Evolutionary conservation across 2,329 filamentous ascomycete genomes (phyloP).

Genomic region (Phialophora expanda): DNA sequence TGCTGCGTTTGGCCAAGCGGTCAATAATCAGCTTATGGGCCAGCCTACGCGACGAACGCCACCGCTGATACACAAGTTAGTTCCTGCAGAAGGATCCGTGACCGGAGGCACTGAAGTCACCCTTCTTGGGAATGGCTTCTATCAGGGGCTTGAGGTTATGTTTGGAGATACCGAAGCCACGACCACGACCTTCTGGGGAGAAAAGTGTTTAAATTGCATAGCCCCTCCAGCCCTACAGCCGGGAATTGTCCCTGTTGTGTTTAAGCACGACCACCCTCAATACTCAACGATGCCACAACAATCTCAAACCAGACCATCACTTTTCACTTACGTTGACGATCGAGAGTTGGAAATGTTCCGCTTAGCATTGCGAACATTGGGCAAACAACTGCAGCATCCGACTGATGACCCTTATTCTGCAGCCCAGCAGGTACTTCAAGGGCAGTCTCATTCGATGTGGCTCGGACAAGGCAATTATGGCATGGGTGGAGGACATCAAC

Average conservation of each 20-base stretch:
- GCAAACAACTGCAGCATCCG: slow-evolving; percentile 54
- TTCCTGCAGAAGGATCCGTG: slow-evolving; percentile 80
- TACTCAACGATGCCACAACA: slow-evolving; percentile 53
- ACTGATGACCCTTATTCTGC: slow-evolving; percentile 58
- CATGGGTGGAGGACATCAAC: slow-evolving; percentile 53
- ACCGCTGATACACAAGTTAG: slow-evolving; percentile 78
- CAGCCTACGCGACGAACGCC: slow-evolving; percentile 58
- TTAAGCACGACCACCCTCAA: slow-evolving; percentile 62
- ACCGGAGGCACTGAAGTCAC: slow-evolving; percentile 87
- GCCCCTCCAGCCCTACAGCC: slow-evolving; percentile 72
- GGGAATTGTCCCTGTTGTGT: slow-evolving; percentile 72
- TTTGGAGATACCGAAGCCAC: slow-evolving; percentile 75
- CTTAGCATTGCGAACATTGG: slow-evolving; percentile 52
- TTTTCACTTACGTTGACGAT: slow-evolving; percentile 71
- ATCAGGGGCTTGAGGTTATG: slow-evolving; percentile 78
- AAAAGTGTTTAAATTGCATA: slow-evolving; percentile 78
- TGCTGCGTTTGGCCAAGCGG: slow-evolving; percentile 42
- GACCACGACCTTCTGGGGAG: slow-evolving; percentile 80
- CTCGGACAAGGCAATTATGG: slow-evolving; percentile 43
- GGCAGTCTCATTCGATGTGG: slow-evolving; percentile 37
- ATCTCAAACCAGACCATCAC: slow-evolving; percentile 53
- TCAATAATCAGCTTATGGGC: slow-evolving; percentile 38
- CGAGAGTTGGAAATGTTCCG: slow-evolving; percentile 55
- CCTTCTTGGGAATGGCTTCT: slow-evolving; percentile 79
- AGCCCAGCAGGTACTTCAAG: slow-evolving; percentile 50